Base-by-base conservation (phyloP, 768 basidiomycete species). In the Boletus rufocinnamomeus region DNA sequence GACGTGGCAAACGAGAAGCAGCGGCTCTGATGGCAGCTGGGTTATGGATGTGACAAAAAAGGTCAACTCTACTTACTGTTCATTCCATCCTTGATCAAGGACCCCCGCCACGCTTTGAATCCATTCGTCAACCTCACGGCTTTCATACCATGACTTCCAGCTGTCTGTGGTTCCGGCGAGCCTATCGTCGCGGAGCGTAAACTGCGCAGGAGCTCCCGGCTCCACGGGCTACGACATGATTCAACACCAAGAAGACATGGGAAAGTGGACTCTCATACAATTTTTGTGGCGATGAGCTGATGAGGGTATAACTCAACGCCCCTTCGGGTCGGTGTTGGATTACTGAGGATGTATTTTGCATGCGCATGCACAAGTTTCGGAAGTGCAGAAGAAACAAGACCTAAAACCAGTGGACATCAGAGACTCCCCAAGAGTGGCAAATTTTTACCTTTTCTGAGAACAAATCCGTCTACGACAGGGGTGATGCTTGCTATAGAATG, bases 381-480 rank as follows among this genome's bases (percentile, higher is more conserved):
- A 16, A 94, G 78, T 7, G 85, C 68, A 38, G 92, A 92, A 66
- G 84, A 84, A 23, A 82, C 75, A 25, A 98, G 87, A 46, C 95
- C 96, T 97, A 54, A 35, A 11, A 8, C 32, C 13, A 23, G 16
- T 64, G 41, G 50, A 52, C n/a, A 28, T 34, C 30, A 43, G 19
- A 25, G 13, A 30, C 9, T 19, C 4, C 8, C 7, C 2, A 35
- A 45, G 17, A 30, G 14, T 2, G 52, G 30, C 47, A 41, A 9
- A 21, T 13, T 55, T 71, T 46, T 46, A 88, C 96, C 96, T 84
- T 96, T 97, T 67, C 95, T 82, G 45, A 99, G 84, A 44, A 98
- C 97, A 67, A 98, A 99, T 5, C 97, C 97, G 65, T 99, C 97
- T 5, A 95, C 93, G 21, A 99, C 90, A 6, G 97, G 97, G 1